Base-by-base conservation (phyloP, 331 rosid species). In the Ulmus americana region DNA sequence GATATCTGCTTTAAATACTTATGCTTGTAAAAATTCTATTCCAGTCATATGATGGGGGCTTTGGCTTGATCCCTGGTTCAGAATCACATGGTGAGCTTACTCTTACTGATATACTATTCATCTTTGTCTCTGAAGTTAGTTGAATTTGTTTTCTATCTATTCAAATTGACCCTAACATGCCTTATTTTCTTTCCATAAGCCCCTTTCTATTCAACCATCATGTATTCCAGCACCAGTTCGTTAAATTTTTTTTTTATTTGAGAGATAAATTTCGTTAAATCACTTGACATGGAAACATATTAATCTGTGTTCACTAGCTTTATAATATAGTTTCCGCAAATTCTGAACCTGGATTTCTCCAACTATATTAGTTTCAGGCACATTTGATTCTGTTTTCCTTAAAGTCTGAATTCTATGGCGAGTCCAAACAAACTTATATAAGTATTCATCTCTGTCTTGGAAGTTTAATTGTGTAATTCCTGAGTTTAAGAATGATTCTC, bases 31-130 rank as follows among this genome's bases (percentile, higher is more conserved):
- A 39, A 22, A 20, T 16, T 65, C 68, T 67, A 40, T 75, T 69
- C 72, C 79, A 94, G 99, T 90, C 96, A 64, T 94, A 90, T 57
- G 97, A 94, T 62, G 99, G 99, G 66, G 99, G 99, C 74, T 94
- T 89, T 77, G 99, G 99, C 68, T 80, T 94, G 75, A 86, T 68
- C 77, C 99, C 99, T 53, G 91, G 88, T 66, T 84, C 95, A 45
- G 99, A 94, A 80, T 94, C 99, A 71, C 99, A 94, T 22, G 97
- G 99, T 94, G 83, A 82, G 99, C 81, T 70, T 44, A 68, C 67
- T 59, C 73, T 43, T 63, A 45, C 46, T 59, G 65, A 28, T 22
- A 12, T 55, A 15, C 18, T 69, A 6, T 44, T 53, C 13, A 52
- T 6, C 12, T 58, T 11, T 53, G 22, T 20, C 43, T 20, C 44